A percentile compares a stretch with the other conserved stretches of the same genome.
phyloP scores from a whole-genome alignment of 352 stramenopile genomes.

The Pythium myriotylum region DNA sequence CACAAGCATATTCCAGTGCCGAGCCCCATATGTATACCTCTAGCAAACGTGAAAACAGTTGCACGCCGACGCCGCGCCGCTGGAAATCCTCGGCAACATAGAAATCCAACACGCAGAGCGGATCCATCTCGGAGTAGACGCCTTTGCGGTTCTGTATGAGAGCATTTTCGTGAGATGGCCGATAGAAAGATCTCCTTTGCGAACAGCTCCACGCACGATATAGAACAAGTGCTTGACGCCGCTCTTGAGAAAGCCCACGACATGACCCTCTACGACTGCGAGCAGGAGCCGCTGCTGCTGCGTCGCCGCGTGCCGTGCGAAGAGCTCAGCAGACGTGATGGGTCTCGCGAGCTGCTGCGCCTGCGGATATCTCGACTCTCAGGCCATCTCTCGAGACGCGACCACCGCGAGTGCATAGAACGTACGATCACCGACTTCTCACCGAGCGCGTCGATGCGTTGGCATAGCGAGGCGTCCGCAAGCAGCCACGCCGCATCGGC shows the following conservation, averaged over 20 bases:
- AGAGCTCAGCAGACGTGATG: conserved; percentile 60
- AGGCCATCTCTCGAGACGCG: neutral
- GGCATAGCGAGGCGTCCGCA: conserved; percentile 20
- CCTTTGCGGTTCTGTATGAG: conserved; percentile 46
- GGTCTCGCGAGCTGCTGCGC: conserved; percentile 58
- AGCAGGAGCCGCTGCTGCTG: conserved; percentile 53
- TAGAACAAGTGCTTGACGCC: conserved; percentile 81
- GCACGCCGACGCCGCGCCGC: conserved; percentile 55
- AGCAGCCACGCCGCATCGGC: conserved; percentile 29
- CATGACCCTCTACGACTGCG: conserved; percentile 25
- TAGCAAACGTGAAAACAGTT: conserved; percentile 68
- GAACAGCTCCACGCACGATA: conserved; percentile 37
- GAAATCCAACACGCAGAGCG: conserved; percentile 82
- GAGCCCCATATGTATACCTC: too few relatives aligned
- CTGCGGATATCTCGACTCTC: conserved; percentile 27
- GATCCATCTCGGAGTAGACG: conserved; percentile 71
- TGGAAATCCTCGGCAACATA: conserved; percentile 63
- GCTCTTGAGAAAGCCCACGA: conserved; percentile 66
- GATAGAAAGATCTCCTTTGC: neutral
- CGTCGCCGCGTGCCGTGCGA: conserved; percentile 25
- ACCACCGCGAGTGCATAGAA: neutral
- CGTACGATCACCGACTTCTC: conserved; percentile 47
- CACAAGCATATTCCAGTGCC: too few relatives aligned
- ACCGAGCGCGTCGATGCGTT: conserved; percentile 49
- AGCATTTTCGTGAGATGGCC: conserved; percentile 4